These are phyloP conservation scores for Oryza officinalis DNA, from an alignment of 176 grass and related monocot genomes.

Conservation along the genomic window DNA sequence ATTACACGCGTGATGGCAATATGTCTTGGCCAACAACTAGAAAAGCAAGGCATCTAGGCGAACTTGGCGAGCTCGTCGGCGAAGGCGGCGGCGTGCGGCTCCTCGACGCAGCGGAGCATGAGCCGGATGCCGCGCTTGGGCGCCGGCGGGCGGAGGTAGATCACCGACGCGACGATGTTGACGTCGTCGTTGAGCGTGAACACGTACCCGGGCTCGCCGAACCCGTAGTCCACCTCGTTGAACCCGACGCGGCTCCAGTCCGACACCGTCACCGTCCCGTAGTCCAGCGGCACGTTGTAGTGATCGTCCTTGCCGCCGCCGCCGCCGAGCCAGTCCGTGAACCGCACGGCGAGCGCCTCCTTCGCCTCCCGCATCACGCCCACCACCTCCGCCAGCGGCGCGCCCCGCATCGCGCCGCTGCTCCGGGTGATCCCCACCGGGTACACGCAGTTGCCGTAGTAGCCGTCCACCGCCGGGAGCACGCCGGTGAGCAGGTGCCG, in stretches of 20 bases:
- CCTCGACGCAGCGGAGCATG: slow-evolving; percentile 76
- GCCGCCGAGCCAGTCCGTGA: slow-evolving; percentile 70
- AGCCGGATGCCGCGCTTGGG: slow-evolving; percentile 78
- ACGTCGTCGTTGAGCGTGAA: slow-evolving; percentile 76
- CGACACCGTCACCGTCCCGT: slow-evolving; percentile 67
- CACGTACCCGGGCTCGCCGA: slow-evolving; percentile 66
- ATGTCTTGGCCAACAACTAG: neutral
- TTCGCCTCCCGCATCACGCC: slow-evolving; percentile 72
- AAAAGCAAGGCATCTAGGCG: neutral
- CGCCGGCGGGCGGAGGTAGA: slow-evolving; percentile 66
- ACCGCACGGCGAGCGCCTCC: slow-evolving; percentile 54
- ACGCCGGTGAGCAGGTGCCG: slow-evolving; percentile 64
- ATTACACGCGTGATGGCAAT: neutral
- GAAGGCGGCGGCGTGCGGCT: slow-evolving; percentile 56
- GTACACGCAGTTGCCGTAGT: slow-evolving; percentile 88
- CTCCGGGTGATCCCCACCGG: slow-evolving; percentile 52
- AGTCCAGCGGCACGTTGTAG: slow-evolving; percentile 81
- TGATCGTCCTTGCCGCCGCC: slow-evolving; percentile 52
- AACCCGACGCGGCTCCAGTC: slow-evolving; percentile 85
- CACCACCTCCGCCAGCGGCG: slow-evolving; percentile 55
- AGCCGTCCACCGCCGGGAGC: slow-evolving; percentile 59
- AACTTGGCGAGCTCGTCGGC: slow-evolving; percentile 57
- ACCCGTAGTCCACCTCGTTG: slow-evolving; percentile 92
- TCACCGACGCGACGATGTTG: slow-evolving; percentile 65
- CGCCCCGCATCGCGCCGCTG: slow-evolving; percentile 35